These are phyloP conservation scores for Calonectria hongkongensis DNA, from an alignment of 2,329 filamentous ascomycete species.

Conservation along the genomic window DNA sequence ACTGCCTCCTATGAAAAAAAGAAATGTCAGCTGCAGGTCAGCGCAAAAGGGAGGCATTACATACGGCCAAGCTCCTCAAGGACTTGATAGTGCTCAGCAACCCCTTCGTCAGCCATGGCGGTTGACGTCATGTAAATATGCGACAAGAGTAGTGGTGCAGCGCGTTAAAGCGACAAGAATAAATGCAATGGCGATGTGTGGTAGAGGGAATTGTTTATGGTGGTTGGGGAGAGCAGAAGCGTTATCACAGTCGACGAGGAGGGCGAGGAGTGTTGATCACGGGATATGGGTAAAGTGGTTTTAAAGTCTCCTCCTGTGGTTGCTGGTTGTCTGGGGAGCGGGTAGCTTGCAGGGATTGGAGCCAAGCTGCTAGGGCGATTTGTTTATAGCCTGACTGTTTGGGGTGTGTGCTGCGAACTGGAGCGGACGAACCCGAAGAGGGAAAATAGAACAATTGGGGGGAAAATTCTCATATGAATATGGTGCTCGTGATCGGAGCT, in stretches of 20 bases:
- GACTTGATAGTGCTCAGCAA: conserved; percentile 93
- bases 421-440: neutral
- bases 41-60: conserved; percentile 60
- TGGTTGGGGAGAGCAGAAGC: neutral
- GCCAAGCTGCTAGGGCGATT: conserved; percentile 37
- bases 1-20: conserved; percentile 82
- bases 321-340: conserved; percentile 59
- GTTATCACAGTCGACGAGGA: conserved; percentile 15
- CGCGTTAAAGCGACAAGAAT: conserved; percentile 27
- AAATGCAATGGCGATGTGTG: conserved; percentile 34
- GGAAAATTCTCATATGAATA: neutral
- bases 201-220: neutral
- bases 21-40: conserved; percentile 36
- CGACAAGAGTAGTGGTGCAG: conserved; percentile 36
- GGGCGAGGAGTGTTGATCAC: neutral
- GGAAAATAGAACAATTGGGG: neutral
- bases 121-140: conserved; percentile 52
- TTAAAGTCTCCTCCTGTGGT: conserved; percentile 39
- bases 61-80: conserved; percentile 96
- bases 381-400: too few relatives aligned
- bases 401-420: conserved; percentile 45
- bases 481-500: conserved; percentile 4
- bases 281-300: conserved; percentile 39
- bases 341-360: conserved; percentile 28
- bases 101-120: conserved; percentile 76